Percentiles rank a stretch among this genome's conserved stretches.
Evolutionary conservation across 1,139 yeast species (phyloP).

Genomic region (Candida pseudoviswanathii): DNA sequence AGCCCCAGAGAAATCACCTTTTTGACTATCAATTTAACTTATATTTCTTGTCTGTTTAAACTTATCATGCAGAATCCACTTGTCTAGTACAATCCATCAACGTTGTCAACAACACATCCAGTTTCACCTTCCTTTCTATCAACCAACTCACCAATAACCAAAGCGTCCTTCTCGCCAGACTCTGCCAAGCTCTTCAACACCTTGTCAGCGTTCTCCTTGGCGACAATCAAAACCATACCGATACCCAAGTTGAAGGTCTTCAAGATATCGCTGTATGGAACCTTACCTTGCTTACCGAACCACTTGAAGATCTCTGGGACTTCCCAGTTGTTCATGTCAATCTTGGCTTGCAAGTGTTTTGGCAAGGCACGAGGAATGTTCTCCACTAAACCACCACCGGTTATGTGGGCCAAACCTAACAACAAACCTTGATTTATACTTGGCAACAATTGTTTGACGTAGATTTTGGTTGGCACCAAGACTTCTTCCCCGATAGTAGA

Average conservation of each 20-base stretch:
- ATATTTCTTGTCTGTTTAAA: neutral
- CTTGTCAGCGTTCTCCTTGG: constrained; percentile 58
- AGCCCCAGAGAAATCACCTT: too few relatives aligned
- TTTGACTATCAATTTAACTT: neutral
- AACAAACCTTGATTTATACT: constrained; percentile 68
- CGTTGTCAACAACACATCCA: constrained; percentile 69
- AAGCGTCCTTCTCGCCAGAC: constrained; percentile 71
- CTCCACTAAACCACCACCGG: constrained; percentile 98
- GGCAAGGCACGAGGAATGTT: constrained; percentile 96
- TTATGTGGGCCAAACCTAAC: constrained; percentile 92
- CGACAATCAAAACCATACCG: constrained; percentile 93
- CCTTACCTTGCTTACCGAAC: constrained; percentile 90
- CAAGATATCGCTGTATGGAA: constrained; percentile 79
- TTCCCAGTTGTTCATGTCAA: constrained; percentile 80
- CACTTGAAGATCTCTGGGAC: constrained; percentile 90
- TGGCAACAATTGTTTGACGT: constrained; percentile 86
- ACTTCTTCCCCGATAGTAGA: constrained; percentile 84
- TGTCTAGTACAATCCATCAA: constrained; percentile 56
- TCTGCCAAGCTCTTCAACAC: constrained; percentile 55
- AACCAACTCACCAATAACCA: constrained; percentile 74
- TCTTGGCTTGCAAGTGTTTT: constrained; percentile 69
- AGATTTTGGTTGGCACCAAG: constrained; percentile 88
- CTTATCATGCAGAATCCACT: neutral
- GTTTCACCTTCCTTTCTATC: constrained; percentile 54
- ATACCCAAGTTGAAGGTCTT: constrained; percentile 96